Evolutionary conservation across 116 monocot genomes (phyloP).

Genomic region (Papilionanthe hybrid): DNA sequence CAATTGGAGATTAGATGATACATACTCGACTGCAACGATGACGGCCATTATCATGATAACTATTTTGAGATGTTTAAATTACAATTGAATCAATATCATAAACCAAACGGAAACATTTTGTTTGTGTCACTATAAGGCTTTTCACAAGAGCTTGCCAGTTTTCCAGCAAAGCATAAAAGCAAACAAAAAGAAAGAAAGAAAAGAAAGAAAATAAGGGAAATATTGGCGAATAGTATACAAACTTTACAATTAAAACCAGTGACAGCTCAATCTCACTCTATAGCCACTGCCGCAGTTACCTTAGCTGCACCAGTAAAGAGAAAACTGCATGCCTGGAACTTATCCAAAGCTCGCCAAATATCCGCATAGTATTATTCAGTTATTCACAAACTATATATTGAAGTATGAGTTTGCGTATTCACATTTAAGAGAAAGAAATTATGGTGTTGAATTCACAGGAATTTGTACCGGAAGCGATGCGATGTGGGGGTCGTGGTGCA

Average conservation of each 20-base stretch:
- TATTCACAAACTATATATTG: not conserved
- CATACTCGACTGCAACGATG: too few relatives aligned
- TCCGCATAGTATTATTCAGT: not conserved
- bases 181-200: not conserved
- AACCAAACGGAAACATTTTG: not conserved
- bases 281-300: not conserved
- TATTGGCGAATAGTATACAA: not conserved
- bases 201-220: not conserved
- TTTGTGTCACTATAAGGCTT: not conserved
- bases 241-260: not conserved
- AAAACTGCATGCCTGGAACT: not conserved
- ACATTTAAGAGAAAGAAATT: slow-evolving; percentile 10
- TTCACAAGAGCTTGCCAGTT: not conserved
- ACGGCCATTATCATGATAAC: too few relatives aligned
- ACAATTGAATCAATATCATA: not conserved
- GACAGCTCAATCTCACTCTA: slow-evolving; percentile 2
- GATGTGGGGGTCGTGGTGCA: slow-evolving; percentile 40
- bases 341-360: not conserved
- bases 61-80: not conserved
- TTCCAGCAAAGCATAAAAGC: not conserved
- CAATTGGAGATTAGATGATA: too few relatives aligned
- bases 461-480: slow-evolving; percentile 47
- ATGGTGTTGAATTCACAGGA: slow-evolving; percentile 57
- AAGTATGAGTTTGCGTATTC: not conserved
- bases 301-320: not conserved